These are phyloP conservation scores for Boletellus ananiceps DNA, from an alignment of 768 basidiomycete species.

Conservation along the genomic window DNA sequence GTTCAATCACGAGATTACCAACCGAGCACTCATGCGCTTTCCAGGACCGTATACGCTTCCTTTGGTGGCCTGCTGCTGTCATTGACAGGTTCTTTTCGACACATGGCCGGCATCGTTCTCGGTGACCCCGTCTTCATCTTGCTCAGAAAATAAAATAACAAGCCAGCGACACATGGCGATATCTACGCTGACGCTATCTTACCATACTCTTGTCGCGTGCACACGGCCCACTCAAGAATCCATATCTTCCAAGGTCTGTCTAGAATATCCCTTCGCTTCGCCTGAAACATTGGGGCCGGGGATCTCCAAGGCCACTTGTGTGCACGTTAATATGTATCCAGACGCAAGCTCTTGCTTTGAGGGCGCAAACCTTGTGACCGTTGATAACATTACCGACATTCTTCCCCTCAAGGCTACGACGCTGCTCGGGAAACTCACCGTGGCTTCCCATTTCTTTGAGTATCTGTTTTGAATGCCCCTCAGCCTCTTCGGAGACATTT, in stretches of 20 bases:
- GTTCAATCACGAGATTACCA: background rate
- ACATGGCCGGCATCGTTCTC: constrained; percentile 87
- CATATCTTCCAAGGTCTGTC: constrained; percentile 10
- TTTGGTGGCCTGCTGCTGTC: constrained; percentile 97
- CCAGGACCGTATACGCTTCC: constrained; percentile 90
- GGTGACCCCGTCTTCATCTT: constrained; percentile 91
- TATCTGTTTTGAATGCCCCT: constrained; percentile 21
- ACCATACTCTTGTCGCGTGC: constrained; percentile 3
- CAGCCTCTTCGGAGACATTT: constrained; percentile 18
- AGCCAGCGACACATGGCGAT: background rate
- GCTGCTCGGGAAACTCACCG: constrained; percentile 14
- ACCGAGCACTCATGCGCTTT: background rate
- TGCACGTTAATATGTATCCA: background rate
- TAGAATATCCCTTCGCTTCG: constrained; percentile 15
- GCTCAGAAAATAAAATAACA: constrained; percentile 60
- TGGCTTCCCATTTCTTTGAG: constrained; percentile 21
- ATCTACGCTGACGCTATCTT: constrained; percentile 5
- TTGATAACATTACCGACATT: constrained; percentile 19
- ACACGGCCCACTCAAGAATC: background rate
- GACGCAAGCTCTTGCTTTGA: too few species aligned
- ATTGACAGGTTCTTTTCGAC: constrained; percentile 85
- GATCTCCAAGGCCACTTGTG: constrained; percentile 21
- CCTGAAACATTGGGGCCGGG: constrained; percentile 20
- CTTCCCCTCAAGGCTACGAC: background rate
- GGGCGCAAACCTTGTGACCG: constrained; percentile 16